Base-by-base conservation (phyloP, 192 early-diverging fungal genomes). In the Coemansia sp. region DNA sequence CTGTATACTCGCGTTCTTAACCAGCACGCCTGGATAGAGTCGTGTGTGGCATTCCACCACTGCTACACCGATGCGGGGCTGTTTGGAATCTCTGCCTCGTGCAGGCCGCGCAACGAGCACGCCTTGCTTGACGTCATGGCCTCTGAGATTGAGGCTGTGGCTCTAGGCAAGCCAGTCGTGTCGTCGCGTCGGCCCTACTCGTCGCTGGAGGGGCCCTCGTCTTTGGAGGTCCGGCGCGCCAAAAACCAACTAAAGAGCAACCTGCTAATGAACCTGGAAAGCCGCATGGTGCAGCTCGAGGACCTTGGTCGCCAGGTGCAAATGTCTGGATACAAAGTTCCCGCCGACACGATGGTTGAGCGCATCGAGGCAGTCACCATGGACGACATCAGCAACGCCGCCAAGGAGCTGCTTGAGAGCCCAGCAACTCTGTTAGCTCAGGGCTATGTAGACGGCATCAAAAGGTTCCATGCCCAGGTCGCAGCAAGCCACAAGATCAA, bases 201-300 rank as follows among this genome's bases (percentile, higher is more conserved):
- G 14, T 70, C 80, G 18, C 74, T 62, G 42, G 74, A 77, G 42
- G 76, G 73, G 26, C 59, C 72, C 14, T 77, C 80, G 2, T 63
- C 80, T 31, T 68, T 73, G 3, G 93, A 95, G 65, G 81, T 97
- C 16, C 74, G 79, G 3, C 85, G 97, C 14, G 94, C 97, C 16
- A 97, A 97, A 78, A 99, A 99, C 84, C 95, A 97, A 76, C 87
- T 99, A 50, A 94, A 94, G 77, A 90, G 88, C 33, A 91, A 87
- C 55, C 82, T 99, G 33, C 85, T 99, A 48, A 99, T 99, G 95
- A 92, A 90, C 58, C 83, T 99, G 14, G 97, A 99, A 69, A 91
- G 87, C 67, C 88, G 92, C 37, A 86, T 92, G 85, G 94, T 99
- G 5, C 92, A 96, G 79, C 83, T 97, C 7, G 97, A 99, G 75